Base-by-base conservation (phyloP, 2,329 filamentous ascomycete genomes). In the Clonostachys sp. region DNA sequence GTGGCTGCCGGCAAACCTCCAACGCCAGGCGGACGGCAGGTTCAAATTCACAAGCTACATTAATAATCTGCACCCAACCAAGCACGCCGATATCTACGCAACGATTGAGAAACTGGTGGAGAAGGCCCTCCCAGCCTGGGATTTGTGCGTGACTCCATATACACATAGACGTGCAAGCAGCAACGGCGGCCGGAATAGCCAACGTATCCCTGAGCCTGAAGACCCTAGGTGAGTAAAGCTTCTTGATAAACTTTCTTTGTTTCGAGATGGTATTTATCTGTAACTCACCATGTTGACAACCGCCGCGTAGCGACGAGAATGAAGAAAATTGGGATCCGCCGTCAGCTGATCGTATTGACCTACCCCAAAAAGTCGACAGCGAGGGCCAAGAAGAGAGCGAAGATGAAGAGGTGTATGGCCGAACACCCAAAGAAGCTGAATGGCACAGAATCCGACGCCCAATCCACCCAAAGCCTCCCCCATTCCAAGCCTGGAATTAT, bases 1-100 rank as follows among this genome's bases (percentile, higher is more conserved):
- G 39, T 62, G 59, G 59, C 42, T 62, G 0, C 59, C 59, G 0
- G 50, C 10, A 55, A 62, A 49, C 64, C 64, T 36, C 59, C 62
- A 38, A 63, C 70, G 79, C 8, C 73, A 67, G 9, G 24, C 24
- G 9, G 24, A 30, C 24, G 24, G 24, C 24, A 30, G 24, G 54
- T 57, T 2, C 12, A 57, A 57, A 5, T 67, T 75, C 20, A 61
- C 64, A 2, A 72, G 67, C 50, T 76, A 76, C 48, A 65, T 76
- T 51, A 76, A 75, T 50, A 72, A 72, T 45, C 56, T 75, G 0
- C 69, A 76, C 46, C 72, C 73, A 16, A 47, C 14, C 2, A 55
- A 57, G 39, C 48, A 61, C 7, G 5, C 5, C 0, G 50, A 56
- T 0, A 53, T 71, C 0, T 73, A 73, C 42, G 4, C n/a, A 0